Conservation (phyloP, 208 protist genomes). For the Acanthamoeba culbertsoni region DNA sequence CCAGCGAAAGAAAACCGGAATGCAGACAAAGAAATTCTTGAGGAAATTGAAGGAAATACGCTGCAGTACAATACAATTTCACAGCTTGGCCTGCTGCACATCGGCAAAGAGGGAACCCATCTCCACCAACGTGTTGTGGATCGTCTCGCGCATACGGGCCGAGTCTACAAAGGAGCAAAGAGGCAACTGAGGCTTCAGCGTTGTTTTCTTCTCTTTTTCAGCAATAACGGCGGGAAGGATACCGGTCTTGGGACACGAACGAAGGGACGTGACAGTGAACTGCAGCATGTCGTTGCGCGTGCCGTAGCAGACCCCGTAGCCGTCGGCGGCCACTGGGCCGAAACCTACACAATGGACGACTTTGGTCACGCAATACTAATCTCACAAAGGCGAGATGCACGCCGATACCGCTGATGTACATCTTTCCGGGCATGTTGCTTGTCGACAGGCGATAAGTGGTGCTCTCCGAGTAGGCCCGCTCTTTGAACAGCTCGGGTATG, state of each 20-base stretch:
- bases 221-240: neutral
- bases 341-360: neutral
- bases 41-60: too few relatives aligned
- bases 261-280: constrained; percentile 27
- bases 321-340: neutral
- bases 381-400: neutral
- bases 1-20: too few relatives aligned
- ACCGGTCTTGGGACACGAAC: neutral
- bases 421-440: constrained; percentile 15
- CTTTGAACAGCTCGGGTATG: neutral
- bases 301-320: constrained; percentile 29
- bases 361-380: too few relatives aligned
- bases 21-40: too few relatives aligned
- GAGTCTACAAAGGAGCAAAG: neutral
- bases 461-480: neutral
- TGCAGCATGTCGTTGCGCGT: constrained; percentile 31
- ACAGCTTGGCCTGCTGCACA: neutral
- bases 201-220: too few relatives aligned
- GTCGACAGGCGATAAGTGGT: constrained; percentile 5
- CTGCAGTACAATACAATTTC: too few relatives aligned
- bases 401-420: neutral
- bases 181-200: neutral
- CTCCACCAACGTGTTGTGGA: neutral
- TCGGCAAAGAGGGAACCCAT: neutral
- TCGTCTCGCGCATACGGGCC: neutral